Conservation (phyloP, 2,329 filamentous ascomycete genomes). For the Paecilomyces variotii region DNA sequence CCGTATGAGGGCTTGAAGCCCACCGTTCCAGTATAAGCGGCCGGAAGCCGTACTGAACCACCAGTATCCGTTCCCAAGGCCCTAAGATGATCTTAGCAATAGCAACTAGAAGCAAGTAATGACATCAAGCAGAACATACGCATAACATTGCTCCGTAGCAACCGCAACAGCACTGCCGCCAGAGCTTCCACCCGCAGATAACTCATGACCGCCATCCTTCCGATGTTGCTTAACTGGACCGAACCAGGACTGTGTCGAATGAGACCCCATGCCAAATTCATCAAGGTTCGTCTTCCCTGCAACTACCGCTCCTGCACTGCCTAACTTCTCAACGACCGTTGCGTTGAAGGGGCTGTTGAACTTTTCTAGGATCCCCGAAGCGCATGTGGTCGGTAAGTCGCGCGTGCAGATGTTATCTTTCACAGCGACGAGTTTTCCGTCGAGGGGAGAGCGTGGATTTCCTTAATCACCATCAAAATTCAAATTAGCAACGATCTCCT, state of each 20-base stretch:
- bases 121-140: slow-evolving; percentile 31
- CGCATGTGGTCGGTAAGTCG: slow-evolving; percentile 69
- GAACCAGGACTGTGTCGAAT: slow-evolving; percentile 61
- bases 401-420: slow-evolving; percentile 71
- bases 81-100: slow-evolving; percentile 20
- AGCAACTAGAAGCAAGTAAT: slow-evolving; percentile 3
- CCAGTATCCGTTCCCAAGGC: slow-evolving; percentile 92
- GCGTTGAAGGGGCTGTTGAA: slow-evolving; percentile 74
- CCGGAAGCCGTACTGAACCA: slow-evolving; percentile 77
- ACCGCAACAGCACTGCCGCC: slow-evolving; percentile 89
- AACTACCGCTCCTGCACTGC: slow-evolving; percentile 53
- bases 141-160: slow-evolving; percentile 52
- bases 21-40: slow-evolving; percentile 73
- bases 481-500: background rate
- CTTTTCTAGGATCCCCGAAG: slow-evolving; percentile 62
- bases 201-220: slow-evolving; percentile 26
- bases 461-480: slow-evolving; percentile 14
- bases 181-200: slow-evolving; percentile 81
- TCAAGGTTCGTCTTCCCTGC: slow-evolving; percentile 87
- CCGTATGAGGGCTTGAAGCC: slow-evolving; percentile 93
- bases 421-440: slow-evolving; percentile 50
- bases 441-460: slow-evolving; percentile 26
- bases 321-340: slow-evolving; percentile 65
- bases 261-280: slow-evolving; percentile 92
- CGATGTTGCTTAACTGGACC: slow-evolving; percentile 54